Evolutionary conservation across 768 basidiomycete species (phyloP).

Genomic region (Tylopilus plumbeoviolaceoides): DNA sequence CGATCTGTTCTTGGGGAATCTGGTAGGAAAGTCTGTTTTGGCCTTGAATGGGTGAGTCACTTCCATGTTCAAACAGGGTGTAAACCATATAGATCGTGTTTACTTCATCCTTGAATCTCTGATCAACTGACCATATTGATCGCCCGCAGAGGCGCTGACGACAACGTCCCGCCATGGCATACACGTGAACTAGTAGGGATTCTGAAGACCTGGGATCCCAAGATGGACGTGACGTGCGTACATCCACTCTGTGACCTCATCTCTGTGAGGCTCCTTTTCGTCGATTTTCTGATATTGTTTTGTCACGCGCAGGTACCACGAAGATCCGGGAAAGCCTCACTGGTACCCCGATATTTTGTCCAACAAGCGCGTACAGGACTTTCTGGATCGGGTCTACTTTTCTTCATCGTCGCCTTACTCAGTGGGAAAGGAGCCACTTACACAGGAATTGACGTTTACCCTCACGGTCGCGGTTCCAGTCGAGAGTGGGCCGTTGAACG

Average conservation of each 20-base stretch:
- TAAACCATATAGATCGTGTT: neutral
- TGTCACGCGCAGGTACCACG: conserved; percentile 45
- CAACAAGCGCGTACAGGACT: conserved; percentile 50
- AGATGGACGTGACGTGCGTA: conserved; percentile 51
- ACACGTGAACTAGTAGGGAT: conserved; percentile 60
- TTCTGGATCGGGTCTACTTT: conserved; percentile 41
- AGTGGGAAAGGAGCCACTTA: neutral
- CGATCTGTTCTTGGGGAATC: conserved; percentile 78
- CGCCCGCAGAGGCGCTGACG: conserved; percentile 61
- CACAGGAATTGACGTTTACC: conserved; percentile 49
- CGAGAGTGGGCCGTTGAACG: conserved; percentile 68
- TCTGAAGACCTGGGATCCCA: conserved; percentile 53
- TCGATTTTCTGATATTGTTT: neutral
- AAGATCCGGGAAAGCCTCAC: conserved; percentile 60
- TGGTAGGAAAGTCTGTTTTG: conserved; percentile 63
- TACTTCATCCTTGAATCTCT: neutral
- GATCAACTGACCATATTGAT: neutral
- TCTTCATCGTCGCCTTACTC: neutral
- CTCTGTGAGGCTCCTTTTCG: neutral
- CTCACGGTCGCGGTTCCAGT: conserved; percentile 67
- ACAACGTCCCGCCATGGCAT: conserved; percentile 88
- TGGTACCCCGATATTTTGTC: conserved; percentile 65
- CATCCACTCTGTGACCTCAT: neutral
- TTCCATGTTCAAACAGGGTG: neutral
- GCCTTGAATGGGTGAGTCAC: conserved; percentile 71